Evolutionary conservation across 2,329 filamentous ascomycete species (phyloP).

Genomic region (Apiospora arundinis): DNA sequence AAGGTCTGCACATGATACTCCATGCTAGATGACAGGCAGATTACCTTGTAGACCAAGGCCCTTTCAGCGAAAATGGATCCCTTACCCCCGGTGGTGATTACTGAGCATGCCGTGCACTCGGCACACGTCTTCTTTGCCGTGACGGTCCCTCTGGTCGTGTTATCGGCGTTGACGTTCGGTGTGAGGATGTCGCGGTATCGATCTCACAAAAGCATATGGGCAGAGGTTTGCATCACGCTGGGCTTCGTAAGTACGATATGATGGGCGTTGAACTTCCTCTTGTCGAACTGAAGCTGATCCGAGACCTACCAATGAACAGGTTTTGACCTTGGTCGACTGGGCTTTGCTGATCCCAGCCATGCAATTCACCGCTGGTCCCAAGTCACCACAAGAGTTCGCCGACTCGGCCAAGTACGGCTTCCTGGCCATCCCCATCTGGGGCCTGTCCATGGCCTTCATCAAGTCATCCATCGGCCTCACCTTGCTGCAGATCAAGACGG

Average conservation of each 20-base stretch:
- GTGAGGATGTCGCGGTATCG: not conserved
- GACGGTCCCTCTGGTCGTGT: not conserved
- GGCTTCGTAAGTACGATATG: not conserved
- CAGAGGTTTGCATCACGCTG: constrained; percentile 9
- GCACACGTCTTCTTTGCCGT: not conserved
- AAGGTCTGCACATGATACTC: not conserved
- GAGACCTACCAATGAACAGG: not conserved
- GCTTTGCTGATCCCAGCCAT: not conserved
- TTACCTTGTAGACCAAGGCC: constrained; percentile 3
- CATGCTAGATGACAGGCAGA: not conserved
- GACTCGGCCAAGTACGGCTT: not conserved
- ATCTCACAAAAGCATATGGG: not conserved
- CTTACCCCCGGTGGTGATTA: not conserved
- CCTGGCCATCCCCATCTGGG: constrained; percentile 10
- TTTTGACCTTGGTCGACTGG: not conserved
- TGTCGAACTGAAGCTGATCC: not conserved
- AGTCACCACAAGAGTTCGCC: not conserved
- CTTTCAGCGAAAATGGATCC: not conserved
- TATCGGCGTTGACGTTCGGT: not conserved
- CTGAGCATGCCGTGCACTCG: not conserved
- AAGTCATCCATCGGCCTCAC: constrained; percentile 20
- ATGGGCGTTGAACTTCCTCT: too few relatives aligned
- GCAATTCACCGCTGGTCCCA: not conserved
- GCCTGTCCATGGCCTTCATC: constrained; percentile 17
- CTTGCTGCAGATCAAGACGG: not conserved